Conservation (phyloP, 768 basidiomycete species). For the Trametopsis cervina region DNA sequence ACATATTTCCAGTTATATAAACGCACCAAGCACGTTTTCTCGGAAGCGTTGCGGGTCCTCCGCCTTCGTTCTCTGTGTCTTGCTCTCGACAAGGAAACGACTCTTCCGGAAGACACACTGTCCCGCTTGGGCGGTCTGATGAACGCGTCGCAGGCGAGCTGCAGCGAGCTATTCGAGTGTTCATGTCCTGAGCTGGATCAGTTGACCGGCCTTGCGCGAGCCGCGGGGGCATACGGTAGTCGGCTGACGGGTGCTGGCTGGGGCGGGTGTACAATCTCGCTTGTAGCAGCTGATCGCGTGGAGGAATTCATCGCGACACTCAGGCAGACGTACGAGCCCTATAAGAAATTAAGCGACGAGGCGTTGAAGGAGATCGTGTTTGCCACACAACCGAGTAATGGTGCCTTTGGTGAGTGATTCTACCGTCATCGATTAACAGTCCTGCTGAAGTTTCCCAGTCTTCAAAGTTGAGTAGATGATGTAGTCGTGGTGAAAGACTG, state of each 20-base stretch:
- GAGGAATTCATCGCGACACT: slow-evolving; percentile 57
- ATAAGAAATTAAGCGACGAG: slow-evolving; percentile 50
- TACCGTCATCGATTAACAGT: neutral
- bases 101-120: slow-evolving; percentile 27
- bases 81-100: slow-evolving; percentile 20
- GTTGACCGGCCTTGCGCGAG: slow-evolving; percentile 54
- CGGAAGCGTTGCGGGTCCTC: slow-evolving; percentile 76
- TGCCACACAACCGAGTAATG: slow-evolving; percentile 76
- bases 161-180: slow-evolving; percentile 65
- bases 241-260: slow-evolving; percentile 91
- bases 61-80: slow-evolving; percentile 68
- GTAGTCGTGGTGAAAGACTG: neutral
- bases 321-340: slow-evolving; percentile 56
- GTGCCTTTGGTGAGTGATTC: slow-evolving; percentile 68
- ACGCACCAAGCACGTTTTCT: slow-evolving; percentile 73
- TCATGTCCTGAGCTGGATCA: slow-evolving; percentile 75
- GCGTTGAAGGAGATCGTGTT: slow-evolving; percentile 64
- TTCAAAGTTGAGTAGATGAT: slow-evolving; percentile 6
- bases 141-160: slow-evolving; percentile 73
- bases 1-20: slow-evolving; percentile 79
- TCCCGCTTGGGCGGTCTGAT: slow-evolving; percentile 60
- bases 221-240: slow-evolving; percentile 73
- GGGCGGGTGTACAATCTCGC: slow-evolving; percentile 86
- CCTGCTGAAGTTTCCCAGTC: slow-evolving; percentile 2
- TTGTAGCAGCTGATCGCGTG: slow-evolving; percentile 61